Evolutionary conservation across 2,329 filamentous ascomycete genomes (phyloP), one percentile per base, ranked within the genome.

Genomic region (Stagonosporopsis tanaceti): DNA sequence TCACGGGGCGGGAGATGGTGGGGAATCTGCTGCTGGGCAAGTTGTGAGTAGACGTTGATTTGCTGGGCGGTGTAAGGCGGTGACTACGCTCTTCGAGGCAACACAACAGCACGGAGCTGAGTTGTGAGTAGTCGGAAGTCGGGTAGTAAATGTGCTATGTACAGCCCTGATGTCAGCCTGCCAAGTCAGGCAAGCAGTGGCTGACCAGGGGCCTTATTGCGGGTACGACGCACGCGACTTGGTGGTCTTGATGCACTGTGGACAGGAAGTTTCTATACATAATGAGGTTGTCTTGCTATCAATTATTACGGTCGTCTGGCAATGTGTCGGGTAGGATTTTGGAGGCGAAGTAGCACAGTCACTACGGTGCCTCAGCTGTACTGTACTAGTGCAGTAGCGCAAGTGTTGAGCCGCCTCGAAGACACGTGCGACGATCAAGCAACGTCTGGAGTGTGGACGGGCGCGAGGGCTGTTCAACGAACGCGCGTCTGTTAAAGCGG

Each of bases 1-100:
- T 94, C 59, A 96, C 92, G 1, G 92, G 81, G 2, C 80, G 87
- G 56, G 86, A 93, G 82, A 96, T 95, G 87, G 79, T 92, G 59
- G 76, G 77, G 32, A 94, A 96, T 77, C 74, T 96, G 75, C 72
- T 62, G 24, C 62, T 60, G 35, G 64, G 64, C 5, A 68, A 68
- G 57, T 14, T 68, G 34, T 68, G 40, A 64, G 47, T 7, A 22
- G 17, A 11, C 8, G 15, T 11, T 15, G 34, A 6, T 12, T 30
- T 25, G 7, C 11, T 11, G 15, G 15, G 12, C 7, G 12, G 12
- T 15, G 11, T 15, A 14, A 27, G 3, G 6, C n/a, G 27, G n/a
- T 25, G 15, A 17, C 15, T 11, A 24, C 20, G 20, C 20, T 20
- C 20, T 9, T 25, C 15, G 8, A 38, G 34, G 4, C 34, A 37